Base-by-base conservation (phyloP, 1,284 basidiomycete species). In the Trichosporon ovoides region DNA sequence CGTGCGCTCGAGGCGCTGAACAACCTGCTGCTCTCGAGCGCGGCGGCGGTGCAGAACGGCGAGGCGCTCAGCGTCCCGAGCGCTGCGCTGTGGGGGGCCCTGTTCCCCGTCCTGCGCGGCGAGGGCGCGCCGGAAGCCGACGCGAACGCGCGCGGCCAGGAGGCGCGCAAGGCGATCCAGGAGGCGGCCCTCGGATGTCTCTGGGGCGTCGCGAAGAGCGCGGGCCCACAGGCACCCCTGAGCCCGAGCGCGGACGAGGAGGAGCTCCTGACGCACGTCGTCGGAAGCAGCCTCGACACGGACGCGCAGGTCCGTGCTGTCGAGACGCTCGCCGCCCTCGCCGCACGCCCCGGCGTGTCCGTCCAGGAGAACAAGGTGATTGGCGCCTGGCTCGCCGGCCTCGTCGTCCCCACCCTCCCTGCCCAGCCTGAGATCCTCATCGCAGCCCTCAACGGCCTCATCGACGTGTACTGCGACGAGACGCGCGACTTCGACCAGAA, bases 391-490 rank as follows among this genome's bases (percentile, higher is more conserved):
- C 60, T 73, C 34, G 48, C 63, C 10, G 52, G 52, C 48, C 38
- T 54, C 13, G 43, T 48, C 9, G 22, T 48, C 5, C 38, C 54
- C 14, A 54, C 62, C 13, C 28, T 83, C 83, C 11, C 60, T 69
- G 65, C 85, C 60, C 81, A 82, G 43, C 63, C 75, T 24, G 93
- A 97, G 70, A 81, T 87, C 0, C 80, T 89, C 57, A 81, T 97
- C 18, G 91, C 95, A 67, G 84, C 85, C 0, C 79, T 87, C 33
- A 93, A 95, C 36, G 89, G 88, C 24, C 76, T 98, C 51, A 91
- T 98, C 64, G 95, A 98, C 74, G 88, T 95, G 52, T 98, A 90
- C 75, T 91, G 93, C 2, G 95, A 98, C 77, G 96, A 98, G 76
- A 82, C 78, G 10, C 77, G 85, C 52, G 81, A 86, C 0, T 96